Percentiles rank a stretch among this genome's conserved stretches.
phyloP scores from a whole-genome alignment of 2,329 filamentous ascomycete genomes.

The Cadophora sp. region DNA sequence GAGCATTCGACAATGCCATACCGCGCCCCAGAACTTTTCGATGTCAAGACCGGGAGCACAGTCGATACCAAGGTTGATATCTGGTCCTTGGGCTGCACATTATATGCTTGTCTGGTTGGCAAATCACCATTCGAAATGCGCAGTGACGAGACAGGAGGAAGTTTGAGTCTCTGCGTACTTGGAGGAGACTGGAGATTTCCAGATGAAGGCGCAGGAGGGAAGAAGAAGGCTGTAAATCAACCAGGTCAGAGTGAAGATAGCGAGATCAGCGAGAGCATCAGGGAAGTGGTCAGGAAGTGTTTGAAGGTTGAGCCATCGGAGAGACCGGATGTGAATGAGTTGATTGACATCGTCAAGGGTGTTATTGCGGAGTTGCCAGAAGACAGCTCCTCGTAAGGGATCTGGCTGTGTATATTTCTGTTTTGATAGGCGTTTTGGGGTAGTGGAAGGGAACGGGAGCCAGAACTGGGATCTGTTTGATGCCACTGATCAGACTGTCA shows the following conservation, averaged over 20 bases:
- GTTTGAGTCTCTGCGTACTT: conserved; percentile 88
- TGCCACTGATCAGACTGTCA: not conserved
- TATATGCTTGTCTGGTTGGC: conserved; percentile 94
- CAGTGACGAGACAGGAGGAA: conserved; percentile 94
- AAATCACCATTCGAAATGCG: conserved; percentile 97
- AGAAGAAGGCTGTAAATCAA: conserved; percentile 46
- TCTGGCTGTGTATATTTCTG: not conserved
- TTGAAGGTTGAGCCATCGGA: conserved; percentile 86
- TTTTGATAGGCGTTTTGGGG: not conserved
- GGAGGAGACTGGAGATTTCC: conserved; percentile 97
- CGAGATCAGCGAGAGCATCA: conserved; percentile 79
- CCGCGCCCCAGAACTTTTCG: conserved; percentile 95
- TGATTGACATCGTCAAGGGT: conserved; percentile 79
- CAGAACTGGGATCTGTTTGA: conserved; percentile 1
- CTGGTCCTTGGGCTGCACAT: conserved; percentile 96
- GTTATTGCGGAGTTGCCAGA: conserved; percentile 73
- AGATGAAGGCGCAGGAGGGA: conserved; percentile 74
- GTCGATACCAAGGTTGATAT: conserved; percentile 98
- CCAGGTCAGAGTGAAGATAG: conserved; percentile 45
- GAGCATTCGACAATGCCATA: conserved; percentile 99
- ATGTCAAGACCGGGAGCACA: conserved; percentile 90
- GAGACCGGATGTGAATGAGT: conserved; percentile 83
- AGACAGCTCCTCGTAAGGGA: conserved; percentile 51
- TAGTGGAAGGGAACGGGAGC: conserved; percentile 3
- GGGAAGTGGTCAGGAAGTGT: conserved; percentile 87